Percentiles rank a stretch among this genome's conserved stretches.
phyloP scores from a whole-genome alignment of 805 yeast genomes.

The Hanseniaspora singularis region DNA sequence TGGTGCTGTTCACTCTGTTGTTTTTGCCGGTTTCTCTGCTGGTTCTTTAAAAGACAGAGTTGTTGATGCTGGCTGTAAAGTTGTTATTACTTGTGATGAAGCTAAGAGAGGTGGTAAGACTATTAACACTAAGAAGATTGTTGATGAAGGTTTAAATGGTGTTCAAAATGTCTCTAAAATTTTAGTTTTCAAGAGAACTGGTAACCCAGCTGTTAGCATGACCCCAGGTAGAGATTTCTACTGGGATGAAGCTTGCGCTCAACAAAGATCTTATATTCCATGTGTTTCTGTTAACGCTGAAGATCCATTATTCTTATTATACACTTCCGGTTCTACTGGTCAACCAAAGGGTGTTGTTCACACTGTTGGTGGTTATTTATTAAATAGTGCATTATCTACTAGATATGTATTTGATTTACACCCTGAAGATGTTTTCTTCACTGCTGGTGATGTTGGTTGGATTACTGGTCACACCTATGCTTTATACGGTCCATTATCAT shows the following conservation, averaged over 20 bases:
- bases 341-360: conserved; percentile 97
- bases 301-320: conserved; percentile 88
- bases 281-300: conserved; percentile 81
- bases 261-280: conserved; percentile 74
- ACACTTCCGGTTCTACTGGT: conserved; percentile 97
- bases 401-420: conserved; percentile 90
- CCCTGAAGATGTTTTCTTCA: conserved; percentile 74
- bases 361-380: conserved; percentile 83
- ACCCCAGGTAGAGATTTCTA: conserved; percentile 72
- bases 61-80: conserved; percentile 71
- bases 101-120: conserved; percentile 92
- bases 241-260: conserved; percentile 86
- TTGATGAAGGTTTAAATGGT: conserved; percentile 77
- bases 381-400: conserved; percentile 86
- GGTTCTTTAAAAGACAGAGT: conserved; percentile 88
- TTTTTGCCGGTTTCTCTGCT: conserved; percentile 92
- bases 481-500: conserved; percentile 78
- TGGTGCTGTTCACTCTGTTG: conserved; percentile 93
- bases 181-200: conserved; percentile 81
- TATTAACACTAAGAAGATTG: conserved; percentile 83
- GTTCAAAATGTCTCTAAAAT: conserved; percentile 69
- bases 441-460: conserved; percentile 99
- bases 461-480: conserved; percentile 97
- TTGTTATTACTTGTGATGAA: conserved; percentile 89
- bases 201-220: conserved; percentile 59